Percentiles rank a stretch among this genome's conserved stretches.
These are phyloP conservation scores for Colletotrichum euphorbiae DNA, from an alignment of 2,329 filamentous ascomycete species.

Conservation along the genomic window DNA sequence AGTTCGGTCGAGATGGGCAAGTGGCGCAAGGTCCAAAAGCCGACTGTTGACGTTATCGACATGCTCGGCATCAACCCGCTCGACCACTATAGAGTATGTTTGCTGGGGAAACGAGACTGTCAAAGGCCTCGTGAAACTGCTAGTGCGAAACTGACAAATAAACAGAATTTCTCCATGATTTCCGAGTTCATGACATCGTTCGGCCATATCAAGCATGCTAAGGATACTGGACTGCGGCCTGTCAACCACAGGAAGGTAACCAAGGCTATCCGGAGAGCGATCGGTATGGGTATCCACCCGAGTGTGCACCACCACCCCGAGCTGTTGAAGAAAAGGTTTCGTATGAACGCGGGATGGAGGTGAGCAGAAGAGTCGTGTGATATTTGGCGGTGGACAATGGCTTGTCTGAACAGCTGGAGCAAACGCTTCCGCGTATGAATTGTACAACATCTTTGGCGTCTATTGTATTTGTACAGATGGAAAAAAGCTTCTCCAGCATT, in stretches of 20 bases:
- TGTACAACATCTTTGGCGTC: slow-evolving; percentile 44
- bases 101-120: background rate
- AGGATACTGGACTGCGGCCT: slow-evolving; percentile 81
- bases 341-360: slow-evolving; percentile 25
- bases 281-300: slow-evolving; percentile 92
- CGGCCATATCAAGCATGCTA: slow-evolving; percentile 85
- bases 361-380: background rate
- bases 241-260: slow-evolving; percentile 94
- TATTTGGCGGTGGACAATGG: background rate
- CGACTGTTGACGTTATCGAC: slow-evolving; percentile 80
- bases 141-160: background rate
- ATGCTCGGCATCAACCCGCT: slow-evolving; percentile 82
- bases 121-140: too few relatives aligned
- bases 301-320: slow-evolving; percentile 92
- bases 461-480: slow-evolving; percentile 41
- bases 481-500: slow-evolving; percentile 36
- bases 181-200: slow-evolving; percentile 87
- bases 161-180: slow-evolving; percentile 91
- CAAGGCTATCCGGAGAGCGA: slow-evolving; percentile 88
- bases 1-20: slow-evolving; percentile 82
- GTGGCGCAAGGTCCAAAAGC: slow-evolving; percentile 72
- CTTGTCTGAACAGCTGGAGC: slow-evolving; percentile 7
- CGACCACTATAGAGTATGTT: slow-evolving; percentile 84
- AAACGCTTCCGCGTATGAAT: slow-evolving; percentile 31
- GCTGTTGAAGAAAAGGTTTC: slow-evolving; percentile 66